Conservation (phyloP, 2,329 filamentous ascomycete species). For the Aciculosporium take region DNA sequence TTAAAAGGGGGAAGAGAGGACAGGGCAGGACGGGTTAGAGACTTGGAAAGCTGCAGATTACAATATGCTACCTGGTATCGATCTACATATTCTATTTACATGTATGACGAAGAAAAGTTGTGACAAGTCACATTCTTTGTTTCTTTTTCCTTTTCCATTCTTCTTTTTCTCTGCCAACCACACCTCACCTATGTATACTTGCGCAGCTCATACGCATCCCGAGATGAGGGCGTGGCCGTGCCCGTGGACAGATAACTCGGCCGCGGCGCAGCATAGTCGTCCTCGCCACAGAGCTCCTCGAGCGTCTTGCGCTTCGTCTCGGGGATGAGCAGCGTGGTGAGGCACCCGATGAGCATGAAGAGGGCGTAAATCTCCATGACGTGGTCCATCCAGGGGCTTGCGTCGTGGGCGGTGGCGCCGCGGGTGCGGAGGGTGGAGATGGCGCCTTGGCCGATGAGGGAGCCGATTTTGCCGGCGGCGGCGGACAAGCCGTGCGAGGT, state of each 20-base stretch:
- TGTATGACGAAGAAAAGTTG: neutral
- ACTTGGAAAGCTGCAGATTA: too few species aligned
- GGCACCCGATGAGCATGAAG: conserved; percentile 61
- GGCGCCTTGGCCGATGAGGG: conserved; percentile 42
- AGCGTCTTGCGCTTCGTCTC: conserved; percentile 65
- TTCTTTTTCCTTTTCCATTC: neutral
- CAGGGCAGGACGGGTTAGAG: too few species aligned
- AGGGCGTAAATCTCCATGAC: conserved; percentile 61
- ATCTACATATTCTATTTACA: too few species aligned
- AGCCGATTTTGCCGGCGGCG: conserved; percentile 40
- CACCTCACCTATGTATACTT: conserved; percentile 2
- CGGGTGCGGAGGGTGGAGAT: conserved; percentile 38
- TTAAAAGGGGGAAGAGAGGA: too few species aligned
- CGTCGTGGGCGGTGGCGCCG: conserved; percentile 24
- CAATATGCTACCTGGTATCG: too few species aligned
- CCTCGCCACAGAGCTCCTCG: conserved; percentile 40
- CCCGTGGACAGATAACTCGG: neutral
- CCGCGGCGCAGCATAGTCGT: conserved; percentile 15
- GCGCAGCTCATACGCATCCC: conserved; percentile 1
- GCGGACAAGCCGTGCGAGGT: conserved; percentile 44
- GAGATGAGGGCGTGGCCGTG: neutral
- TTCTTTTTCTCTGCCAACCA: neutral
- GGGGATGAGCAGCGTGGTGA: conserved; percentile 55
- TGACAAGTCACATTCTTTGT: too few species aligned
- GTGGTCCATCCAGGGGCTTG: conserved; percentile 57